Evolutionary conservation across 441 rosid species (phyloP), one percentile per base, ranked within the genome.

Genomic region (Croton laevigatus): DNA sequence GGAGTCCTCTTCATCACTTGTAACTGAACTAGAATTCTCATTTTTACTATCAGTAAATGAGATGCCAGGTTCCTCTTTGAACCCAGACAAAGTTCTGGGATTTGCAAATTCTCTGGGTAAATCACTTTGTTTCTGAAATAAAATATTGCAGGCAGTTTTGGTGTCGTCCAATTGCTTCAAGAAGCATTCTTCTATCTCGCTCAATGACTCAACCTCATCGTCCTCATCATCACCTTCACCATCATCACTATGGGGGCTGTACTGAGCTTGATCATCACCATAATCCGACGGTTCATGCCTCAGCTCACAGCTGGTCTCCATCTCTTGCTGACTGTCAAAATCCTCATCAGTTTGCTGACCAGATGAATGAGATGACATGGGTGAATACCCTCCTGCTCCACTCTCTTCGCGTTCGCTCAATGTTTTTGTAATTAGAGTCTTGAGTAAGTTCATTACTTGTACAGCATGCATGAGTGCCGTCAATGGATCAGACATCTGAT

Each of bases 371-470:
- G 79, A 83, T 38, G 90, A 86, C 78, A 84, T 78, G 40, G 97
- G 86, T 60, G 97, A 91, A 79, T 80, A 89, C 62, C 83, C 94
- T 72, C 87, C 95, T 0, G 80, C 76, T 19, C 83, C 80, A 40
- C 80, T 63, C 72, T 87, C 95, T 77, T 86, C 85, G 66, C 94
- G 82, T 42, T 85, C 89, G 71, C 85, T 79, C 48, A 86, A 70
- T 69, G 82, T 83, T 76, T 82, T 86, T 40, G 84, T 75, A 23
- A 84, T 84, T 12, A 91, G 89, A 55, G 79, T 84, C 81, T 82
- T 89, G 58, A 93, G 91, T 65, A 93, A 88, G 80, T 89, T 87
- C 93, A 90, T 93, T 71, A 93, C 95, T 81, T 91, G 96, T 62
- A 93, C 96, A 2, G 93, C 93, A 49, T 89, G 90, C 97, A 91